phyloP scores from a whole-genome alignment of 2,329 filamentous ascomycete genomes.

The Leptosphaerulina australis region DNA sequence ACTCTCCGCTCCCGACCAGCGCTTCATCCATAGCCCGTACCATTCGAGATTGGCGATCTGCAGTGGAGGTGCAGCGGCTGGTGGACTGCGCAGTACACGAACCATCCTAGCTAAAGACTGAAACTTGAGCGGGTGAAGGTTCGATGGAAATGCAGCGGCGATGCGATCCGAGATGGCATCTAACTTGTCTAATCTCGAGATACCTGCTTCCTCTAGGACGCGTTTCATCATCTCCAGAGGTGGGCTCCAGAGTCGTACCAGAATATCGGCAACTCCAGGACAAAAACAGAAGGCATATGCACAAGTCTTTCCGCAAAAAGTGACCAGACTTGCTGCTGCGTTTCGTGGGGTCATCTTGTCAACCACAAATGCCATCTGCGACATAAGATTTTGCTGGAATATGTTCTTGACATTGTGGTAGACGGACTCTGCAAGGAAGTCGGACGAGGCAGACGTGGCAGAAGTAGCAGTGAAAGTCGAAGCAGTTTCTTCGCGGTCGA shows the following conservation, averaged over 20 bases:
- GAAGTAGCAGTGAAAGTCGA: conserved; percentile 61
- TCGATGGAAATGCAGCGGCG: conserved; percentile 71
- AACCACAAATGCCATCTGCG: conserved; percentile 85
- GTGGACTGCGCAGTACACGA: conserved; percentile 65
- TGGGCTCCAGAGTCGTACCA: conserved; percentile 80
- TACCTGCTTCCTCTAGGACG: conserved; percentile 70
- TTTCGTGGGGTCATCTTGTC: conserved; percentile 85
- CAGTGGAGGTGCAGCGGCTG: conserved; percentile 65
- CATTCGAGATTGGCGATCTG: conserved; percentile 77
- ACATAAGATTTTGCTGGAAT: conserved; percentile 79
- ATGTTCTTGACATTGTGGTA: conserved; percentile 89
- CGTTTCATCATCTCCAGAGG: conserved; percentile 72
- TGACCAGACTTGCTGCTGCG: conserved; percentile 68
- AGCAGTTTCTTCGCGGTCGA: conserved; percentile 57
- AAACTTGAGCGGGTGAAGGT: conserved; percentile 66
- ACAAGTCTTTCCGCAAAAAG: conserved; percentile 87
- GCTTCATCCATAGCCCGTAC: conserved; percentile 81
- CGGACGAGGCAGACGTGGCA: conserved; percentile 64
- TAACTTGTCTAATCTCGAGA: conserved; percentile 60
- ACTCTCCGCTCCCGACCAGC: conserved; percentile 86
- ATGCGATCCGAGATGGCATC: conserved; percentile 64
- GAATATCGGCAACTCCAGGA: conserved; percentile 80
- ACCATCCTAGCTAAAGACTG: conserved; percentile 65
- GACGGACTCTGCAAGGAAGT: conserved; percentile 76
- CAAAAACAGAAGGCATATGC: conserved; percentile 95